Percentiles rank a stretch among this genome's conserved stretches.
Conservation (phyloP, 2,329 filamentous ascomycete genomes). For the Ophiostoma sp. region DNA sequence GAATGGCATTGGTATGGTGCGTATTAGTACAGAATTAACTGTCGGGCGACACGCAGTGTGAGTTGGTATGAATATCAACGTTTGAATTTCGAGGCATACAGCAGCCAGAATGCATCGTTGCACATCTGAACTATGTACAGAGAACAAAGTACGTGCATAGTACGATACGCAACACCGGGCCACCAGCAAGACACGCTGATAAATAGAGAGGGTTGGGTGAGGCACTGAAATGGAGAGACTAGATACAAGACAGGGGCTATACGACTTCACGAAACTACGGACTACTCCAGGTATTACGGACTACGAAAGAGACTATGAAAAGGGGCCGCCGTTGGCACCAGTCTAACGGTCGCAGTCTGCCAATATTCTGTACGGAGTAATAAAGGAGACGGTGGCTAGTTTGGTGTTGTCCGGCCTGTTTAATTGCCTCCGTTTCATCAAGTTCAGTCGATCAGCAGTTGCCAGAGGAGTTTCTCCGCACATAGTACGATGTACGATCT, state of each 20-base stretch:
- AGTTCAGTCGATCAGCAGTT: not conserved
- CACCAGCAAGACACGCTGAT: no score
- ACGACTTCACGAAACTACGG: not conserved
- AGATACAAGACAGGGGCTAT: not conserved
- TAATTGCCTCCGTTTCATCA: not conserved
- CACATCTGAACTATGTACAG: no score
- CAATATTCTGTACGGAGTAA: not conserved
- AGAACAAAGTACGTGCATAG: no score
- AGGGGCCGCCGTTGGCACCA: constrained; percentile 11
- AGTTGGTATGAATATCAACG: no score
- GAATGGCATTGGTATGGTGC: no score
- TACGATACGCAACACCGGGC: no score
- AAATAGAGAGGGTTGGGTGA: constrained; percentile 10
- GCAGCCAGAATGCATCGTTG: no score
- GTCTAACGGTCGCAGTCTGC: not conserved
- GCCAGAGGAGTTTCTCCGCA: not conserved
- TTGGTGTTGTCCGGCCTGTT: not conserved
- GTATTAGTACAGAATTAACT: not conserved
- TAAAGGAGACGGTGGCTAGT: constrained; percentile 3
- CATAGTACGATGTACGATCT: no score
- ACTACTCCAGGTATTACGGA: no score
- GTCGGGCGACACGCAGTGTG: no score
- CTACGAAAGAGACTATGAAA: not conserved
- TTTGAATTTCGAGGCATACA: no score
- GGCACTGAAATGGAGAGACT: not conserved